phyloP scores from a whole-genome alignment of 2,329 filamentous ascomycete genomes.

The Teratosphaeria zuluensis region DNA sequence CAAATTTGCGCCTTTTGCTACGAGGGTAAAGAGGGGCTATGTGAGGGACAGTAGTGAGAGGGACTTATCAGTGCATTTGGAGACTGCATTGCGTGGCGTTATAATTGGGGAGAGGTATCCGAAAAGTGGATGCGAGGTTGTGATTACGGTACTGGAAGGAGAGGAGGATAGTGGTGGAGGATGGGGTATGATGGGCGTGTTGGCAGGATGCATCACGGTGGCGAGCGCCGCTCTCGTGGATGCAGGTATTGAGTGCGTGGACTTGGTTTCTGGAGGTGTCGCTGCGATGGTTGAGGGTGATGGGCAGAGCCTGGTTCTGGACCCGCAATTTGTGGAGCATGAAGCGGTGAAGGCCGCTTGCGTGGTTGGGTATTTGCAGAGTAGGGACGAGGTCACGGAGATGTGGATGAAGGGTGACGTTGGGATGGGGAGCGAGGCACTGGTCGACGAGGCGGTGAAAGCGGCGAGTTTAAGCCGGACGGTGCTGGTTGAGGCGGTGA shows the following conservation, averaged over 20 bases:
- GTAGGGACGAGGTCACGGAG: conserved; percentile 83
- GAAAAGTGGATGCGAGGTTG: conserved; percentile 95
- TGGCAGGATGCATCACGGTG: conserved; percentile 87
- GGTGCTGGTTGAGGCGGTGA: conserved; percentile 52
- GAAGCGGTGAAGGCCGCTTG: conserved; percentile 68
- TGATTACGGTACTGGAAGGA: conserved; percentile 85
- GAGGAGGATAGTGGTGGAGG: conserved; percentile 62
- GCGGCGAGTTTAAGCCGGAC: conserved; percentile 50
- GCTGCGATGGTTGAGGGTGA: conserved; percentile 51
- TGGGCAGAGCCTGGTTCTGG: conserved; percentile 51
- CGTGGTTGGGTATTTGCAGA: conserved; percentile 80
- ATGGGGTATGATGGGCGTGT: conserved; percentile 84
- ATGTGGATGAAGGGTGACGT: conserved; percentile 80
- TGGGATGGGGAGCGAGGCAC: conserved; percentile 38
- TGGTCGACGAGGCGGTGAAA: conserved; percentile 55
- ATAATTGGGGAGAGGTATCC: conserved; percentile 93
- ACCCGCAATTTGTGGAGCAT: conserved; percentile 76
- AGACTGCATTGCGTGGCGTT: conserved; percentile 79
- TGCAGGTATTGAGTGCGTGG: conserved; percentile 91
- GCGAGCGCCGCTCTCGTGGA: conserved; percentile 87
- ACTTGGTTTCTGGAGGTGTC: conserved; percentile 80
- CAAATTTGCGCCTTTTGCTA: conserved; percentile 94
- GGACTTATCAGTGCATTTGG: conserved; percentile 81
- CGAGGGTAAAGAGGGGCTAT: conserved; percentile 71
- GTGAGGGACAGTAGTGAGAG: conserved; percentile 76